Evolutionary conservation across 129 eudicot genomes (phyloP), one percentile per base, ranked within the genome.

Genomic region (Dittrichia graveolens): DNA sequence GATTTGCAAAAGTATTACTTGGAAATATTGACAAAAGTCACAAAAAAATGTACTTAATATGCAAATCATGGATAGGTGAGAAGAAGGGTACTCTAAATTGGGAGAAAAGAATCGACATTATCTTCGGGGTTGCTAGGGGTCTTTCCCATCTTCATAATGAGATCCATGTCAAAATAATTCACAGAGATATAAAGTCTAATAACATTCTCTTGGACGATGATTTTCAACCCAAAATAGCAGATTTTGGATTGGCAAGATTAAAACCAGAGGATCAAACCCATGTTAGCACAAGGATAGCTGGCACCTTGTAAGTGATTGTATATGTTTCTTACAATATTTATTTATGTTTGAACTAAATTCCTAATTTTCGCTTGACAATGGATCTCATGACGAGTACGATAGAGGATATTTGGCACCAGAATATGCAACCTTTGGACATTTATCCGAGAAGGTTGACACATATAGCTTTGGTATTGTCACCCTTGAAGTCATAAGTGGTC

Each of bases 351-450:
- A n/a, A n/a, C 31, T 13, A 4, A 53, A 5, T 18, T 18, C 47
- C 46, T 65, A 42, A 4, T 10, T 65, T 19, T 35, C 8, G 19
- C 24, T 9, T 75, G 18, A 53, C 12, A n/a, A 14, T 45, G 18
- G 64, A n/a, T 53, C 8, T 0, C 13, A 58, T 2, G 12, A n/a
- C 14, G 31, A 8, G 8, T 40, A 45, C 43, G 39, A 64, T 42
- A 86, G 91, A 76, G 91, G 91, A 4, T 86, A 86, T 59, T 77
- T 81, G 13, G 88, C 91, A 72, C 88, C 91, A 58, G 88, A 86
- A 76, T 83, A 86, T 57, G 91, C 86, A 59, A 47, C 75, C 9
- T 78, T 41, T 66, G 83, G 87, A 31, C 83, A 85, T 24, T 76
- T 82, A 67, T 70, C 90, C 4, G 85, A 82, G 81, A 85, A 82